Base-by-base conservation (phyloP, 2,329 filamentous ascomycete genomes). In the Blumeria graminis region DNA sequence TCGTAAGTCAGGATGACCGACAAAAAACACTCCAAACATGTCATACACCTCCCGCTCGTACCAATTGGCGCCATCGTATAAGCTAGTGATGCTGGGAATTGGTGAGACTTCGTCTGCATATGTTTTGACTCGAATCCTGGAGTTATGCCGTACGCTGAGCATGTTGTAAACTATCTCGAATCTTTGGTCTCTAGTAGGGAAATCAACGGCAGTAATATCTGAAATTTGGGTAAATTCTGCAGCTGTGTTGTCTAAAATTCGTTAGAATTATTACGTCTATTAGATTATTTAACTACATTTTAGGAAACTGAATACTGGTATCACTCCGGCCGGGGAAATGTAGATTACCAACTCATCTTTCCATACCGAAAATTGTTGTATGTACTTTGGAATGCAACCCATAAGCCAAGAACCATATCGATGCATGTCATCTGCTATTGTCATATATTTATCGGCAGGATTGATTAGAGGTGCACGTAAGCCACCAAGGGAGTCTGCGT, bases 351-450 rank as follows among this genome's bases (percentile, higher is more conserved):
- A 80, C 72, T 98, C 92, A 68, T 98, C 92, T 74, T 98, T 98
- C 92, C 92, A 98, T 57, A 98, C 90, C 11, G 89, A 94, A 74
- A 96, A 96, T 73, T 98, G 92, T 74, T 98, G 93, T 65, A 98
- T 80, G 72, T 94, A 95, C 76, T 95, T 96, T 65, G 92, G 93
- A 67, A 98, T 72, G 70, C 86, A 94, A 63, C 88, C 89, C 80
- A 98, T 90, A 66, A 98, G 74, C 78, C 94, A 98, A 67, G 93
- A 81, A 66, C 92, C 92, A 68, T 98, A 98, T 66, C 81, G 84
- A 76, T 98, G 92, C 68, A 96, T 75, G 67, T 82, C 78, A 62
- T 94, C 85, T 63, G 85, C 80, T 73, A 90, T 92, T 68, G 85
- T 82, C 68, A 83, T 76, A 71, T 88, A 93, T 71, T 92, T 94